Evolutionary conservation across 495 filamentous ascomycete species (phyloP), one percentile per base, ranked within the genome.

Genomic region (Hypoxylon cercidicola): DNA sequence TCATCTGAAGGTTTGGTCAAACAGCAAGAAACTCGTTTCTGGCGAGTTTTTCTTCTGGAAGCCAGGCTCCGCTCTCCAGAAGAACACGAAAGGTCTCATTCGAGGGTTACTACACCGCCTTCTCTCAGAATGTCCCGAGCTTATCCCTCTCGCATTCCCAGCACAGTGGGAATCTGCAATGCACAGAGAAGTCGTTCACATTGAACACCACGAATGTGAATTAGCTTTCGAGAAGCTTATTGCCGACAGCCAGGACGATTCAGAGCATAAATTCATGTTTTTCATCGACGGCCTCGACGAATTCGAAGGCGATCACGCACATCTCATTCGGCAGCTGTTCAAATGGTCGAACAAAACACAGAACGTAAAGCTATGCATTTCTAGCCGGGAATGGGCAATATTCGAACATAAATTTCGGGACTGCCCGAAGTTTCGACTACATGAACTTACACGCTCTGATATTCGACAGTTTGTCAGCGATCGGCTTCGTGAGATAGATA

Each of bases 21-120:
- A 55, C 3, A 46, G 23, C 3, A 61, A 60, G 18, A 55, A 67
- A 11, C 58, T 79, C 21, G 48, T 78, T 3, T 46, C 73, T 25
- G 75, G 77, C 0, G 66, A 51, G 21, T 83, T 82, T 63, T 86
- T 82, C 65, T 84, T 83, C 51, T 85, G 80, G 78, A 72, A 69
- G 34, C 53, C 75, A 1, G 80, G 80, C 3, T 72, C 69, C 2
- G 3, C 12, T 11, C 35, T 79, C 1, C 77, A 83, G 56, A 79
- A 75, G 48, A 79, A 71, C n/a, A 59, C 78, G 9, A 54, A 71
- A 19, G 83, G 82, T 0, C 73, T 84, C 6, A 57, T 78, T 11
- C 73, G 72, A 21, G 69, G 72, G 0, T 45, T 85, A 0, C 58
- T 84, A 9, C 73, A 71, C 48, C 63, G 78, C 41, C 58, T 79